A percentile compares a stretch with the other conserved stretches of the same genome.
Evolutionary conservation across 371 early-diverging fungal species (phyloP).

Genomic region (Chytridiales sp.): DNA sequence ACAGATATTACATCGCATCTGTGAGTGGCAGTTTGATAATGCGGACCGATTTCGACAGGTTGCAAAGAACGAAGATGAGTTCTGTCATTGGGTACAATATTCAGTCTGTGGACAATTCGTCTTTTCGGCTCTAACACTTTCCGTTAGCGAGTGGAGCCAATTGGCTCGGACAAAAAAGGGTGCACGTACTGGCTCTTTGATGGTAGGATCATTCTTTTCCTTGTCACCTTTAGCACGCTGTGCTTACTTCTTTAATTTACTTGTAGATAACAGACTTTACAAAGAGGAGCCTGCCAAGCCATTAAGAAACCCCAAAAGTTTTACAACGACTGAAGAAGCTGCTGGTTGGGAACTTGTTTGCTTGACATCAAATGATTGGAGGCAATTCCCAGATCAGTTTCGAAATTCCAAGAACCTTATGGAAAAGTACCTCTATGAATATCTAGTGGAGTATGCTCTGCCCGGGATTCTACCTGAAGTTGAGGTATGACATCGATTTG

Average conservation of each 20-base stretch:
- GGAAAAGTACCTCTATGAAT: too few relatives aligned
- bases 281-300: constrained; percentile 49
- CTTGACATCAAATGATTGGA: constrained; percentile 60
- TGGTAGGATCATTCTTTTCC: constrained; percentile 48
- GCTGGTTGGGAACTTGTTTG: constrained; percentile 49
- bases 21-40: constrained; percentile 69
- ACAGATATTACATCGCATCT: constrained; percentile 25
- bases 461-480: constrained; percentile 62
- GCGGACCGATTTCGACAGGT: constrained; percentile 62
- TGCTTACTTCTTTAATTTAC: neutral
- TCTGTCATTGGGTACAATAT: constrained; percentile 58
- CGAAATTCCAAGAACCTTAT: constrained; percentile 50
- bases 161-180: constrained; percentile 67
- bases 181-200: constrained; percentile 77
- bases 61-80: constrained; percentile 55
- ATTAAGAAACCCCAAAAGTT: constrained; percentile 26
- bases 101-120: too few relatives aligned
- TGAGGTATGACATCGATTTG: constrained; percentile 17
- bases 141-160: constrained; percentile 67
- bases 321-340: neutral
- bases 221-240: constrained; percentile 14
- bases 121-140: neutral
- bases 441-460: too few relatives aligned
- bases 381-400: constrained; percentile 56
- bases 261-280: constrained; percentile 67